A percentile compares a stretch with the other conserved stretches of the same genome.
Conservation (phyloP, 352 stramenopile genomes). For the Phytopythium kandeliae region DNA sequence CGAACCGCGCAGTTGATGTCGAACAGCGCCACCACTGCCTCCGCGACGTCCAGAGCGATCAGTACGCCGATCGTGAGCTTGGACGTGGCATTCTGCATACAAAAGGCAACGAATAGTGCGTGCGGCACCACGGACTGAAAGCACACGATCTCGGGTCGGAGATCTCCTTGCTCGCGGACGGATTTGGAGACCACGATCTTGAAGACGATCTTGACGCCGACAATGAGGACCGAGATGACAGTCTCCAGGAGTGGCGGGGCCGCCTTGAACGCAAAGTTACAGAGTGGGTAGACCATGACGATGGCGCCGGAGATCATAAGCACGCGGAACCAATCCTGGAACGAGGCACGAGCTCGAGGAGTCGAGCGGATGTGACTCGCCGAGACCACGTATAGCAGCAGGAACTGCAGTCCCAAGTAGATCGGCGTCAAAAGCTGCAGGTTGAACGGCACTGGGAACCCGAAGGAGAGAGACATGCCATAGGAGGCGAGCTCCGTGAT, state of each 20-base stretch:
- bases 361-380: not conserved
- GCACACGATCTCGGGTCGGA: slow-evolving; percentile 12
- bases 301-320: not conserved
- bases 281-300: not conserved
- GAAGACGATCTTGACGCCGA: not conserved
- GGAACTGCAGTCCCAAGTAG: not conserved
- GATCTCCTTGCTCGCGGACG: slow-evolving; percentile 5
- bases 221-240: not conserved
- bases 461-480: not conserved
- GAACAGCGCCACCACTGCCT: slow-evolving; percentile 12
- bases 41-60: slow-evolving; percentile 14
- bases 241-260: not conserved
- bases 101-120: slow-evolving; percentile 17
- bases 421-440: not conserved
- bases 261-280: slow-evolving; percentile 1
- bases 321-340: not conserved
- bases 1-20: slow-evolving; percentile 2
- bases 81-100: slow-evolving; percentile 22
- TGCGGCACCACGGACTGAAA: slow-evolving; percentile 17
- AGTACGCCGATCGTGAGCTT: slow-evolving; percentile 17
- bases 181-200: not conserved
- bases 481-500: not conserved
- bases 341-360: not conserved
- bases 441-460: not conserved
- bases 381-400: not conserved